phyloP scores from a whole-genome alignment of 2,329 filamentous ascomycete species.

The Sarocladium brachiariae region DNA sequence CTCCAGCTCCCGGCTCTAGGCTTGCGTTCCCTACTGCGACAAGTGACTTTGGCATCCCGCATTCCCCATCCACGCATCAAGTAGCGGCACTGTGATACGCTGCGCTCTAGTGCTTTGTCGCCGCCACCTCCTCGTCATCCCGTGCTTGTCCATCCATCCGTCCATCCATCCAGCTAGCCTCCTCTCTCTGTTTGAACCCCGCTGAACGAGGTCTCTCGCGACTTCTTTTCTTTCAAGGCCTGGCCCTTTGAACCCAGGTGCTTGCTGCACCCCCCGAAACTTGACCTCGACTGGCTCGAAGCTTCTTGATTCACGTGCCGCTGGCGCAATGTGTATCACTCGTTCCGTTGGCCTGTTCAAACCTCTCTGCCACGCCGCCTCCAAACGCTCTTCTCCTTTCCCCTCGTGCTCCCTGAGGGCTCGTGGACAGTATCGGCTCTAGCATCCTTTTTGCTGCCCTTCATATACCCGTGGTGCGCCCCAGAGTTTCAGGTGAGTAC shows the following conservation, averaged over 20 bases:
- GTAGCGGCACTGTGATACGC: too few species aligned
- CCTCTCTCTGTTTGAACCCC: neutral
- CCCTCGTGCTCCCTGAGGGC: too few species aligned
- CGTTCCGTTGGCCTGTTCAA: neutral
- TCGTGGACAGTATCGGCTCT: too few species aligned
- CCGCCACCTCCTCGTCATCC: too few species aligned
- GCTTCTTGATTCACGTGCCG: neutral
- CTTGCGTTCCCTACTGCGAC: too few species aligned
- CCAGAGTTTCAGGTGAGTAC: neutral
- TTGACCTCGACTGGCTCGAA: conserved; percentile 1
- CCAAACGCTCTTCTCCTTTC: neutral
- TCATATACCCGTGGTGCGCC: neutral
- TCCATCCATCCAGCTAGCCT: neutral
- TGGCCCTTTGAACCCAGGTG: neutral
- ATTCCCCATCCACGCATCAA: too few species aligned
- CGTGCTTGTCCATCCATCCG: neutral
- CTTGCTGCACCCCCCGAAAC: neutral
- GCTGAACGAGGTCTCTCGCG: neutral
- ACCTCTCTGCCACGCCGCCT: neutral
- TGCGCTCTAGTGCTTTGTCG: too few species aligned
- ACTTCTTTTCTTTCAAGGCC: neutral
- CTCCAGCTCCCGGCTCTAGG: too few species aligned
- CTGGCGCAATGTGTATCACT: neutral
- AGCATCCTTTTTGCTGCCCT: neutral
- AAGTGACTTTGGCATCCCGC: too few species aligned